phyloP scores from a whole-genome alignment of 2,329 filamentous ascomycete genomes.

The Ophiostoma novo-ulmi region DNA sequence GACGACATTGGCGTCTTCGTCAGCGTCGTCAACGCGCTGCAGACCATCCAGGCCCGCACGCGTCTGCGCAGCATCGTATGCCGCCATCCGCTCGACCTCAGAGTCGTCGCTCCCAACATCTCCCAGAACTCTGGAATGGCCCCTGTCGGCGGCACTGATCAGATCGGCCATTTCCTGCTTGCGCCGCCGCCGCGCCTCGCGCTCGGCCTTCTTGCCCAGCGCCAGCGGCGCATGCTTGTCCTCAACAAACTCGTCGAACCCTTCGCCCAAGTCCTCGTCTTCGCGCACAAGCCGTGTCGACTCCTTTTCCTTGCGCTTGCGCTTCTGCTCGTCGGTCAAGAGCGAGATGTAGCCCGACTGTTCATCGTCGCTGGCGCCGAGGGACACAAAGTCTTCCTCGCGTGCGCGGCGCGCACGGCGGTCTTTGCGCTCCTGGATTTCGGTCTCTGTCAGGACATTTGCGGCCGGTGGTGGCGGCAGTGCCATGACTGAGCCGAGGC shows the following conservation, averaged over 20 bases:
- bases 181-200: slow-evolving; percentile 60
- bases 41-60: slow-evolving; percentile 77
- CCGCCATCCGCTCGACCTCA: slow-evolving; percentile 65
- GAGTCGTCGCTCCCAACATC: slow-evolving; percentile 55
- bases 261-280: slow-evolving; percentile 89
- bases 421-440: slow-evolving; percentile 88
- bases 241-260: slow-evolving; percentile 86
- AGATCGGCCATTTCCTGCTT: slow-evolving; percentile 76
- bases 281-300: slow-evolving; percentile 73
- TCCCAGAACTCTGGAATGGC: slow-evolving; percentile 53
- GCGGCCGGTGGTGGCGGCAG: slow-evolving; percentile 31
- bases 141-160: slow-evolving; percentile 53
- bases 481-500: slow-evolving; percentile 19
- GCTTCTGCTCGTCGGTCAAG: slow-evolving; percentile 30
- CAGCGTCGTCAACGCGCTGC: slow-evolving; percentile 39
- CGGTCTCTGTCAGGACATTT: slow-evolving; percentile 69
- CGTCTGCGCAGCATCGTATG: slow-evolving; percentile 83
- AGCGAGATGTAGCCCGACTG: slow-evolving; percentile 35
- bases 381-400: slow-evolving; percentile 26
- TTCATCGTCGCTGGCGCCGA: slow-evolving; percentile 38
- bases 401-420: slow-evolving; percentile 71
- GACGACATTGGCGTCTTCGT: slow-evolving; percentile 33
- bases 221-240: slow-evolving; percentile 64
- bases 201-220: slow-evolving; percentile 72
- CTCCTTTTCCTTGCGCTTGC: slow-evolving; percentile 52